phyloP scores from a whole-genome alignment of 1,139 yeast species.

The Yamadazyma dendronema region DNA sequence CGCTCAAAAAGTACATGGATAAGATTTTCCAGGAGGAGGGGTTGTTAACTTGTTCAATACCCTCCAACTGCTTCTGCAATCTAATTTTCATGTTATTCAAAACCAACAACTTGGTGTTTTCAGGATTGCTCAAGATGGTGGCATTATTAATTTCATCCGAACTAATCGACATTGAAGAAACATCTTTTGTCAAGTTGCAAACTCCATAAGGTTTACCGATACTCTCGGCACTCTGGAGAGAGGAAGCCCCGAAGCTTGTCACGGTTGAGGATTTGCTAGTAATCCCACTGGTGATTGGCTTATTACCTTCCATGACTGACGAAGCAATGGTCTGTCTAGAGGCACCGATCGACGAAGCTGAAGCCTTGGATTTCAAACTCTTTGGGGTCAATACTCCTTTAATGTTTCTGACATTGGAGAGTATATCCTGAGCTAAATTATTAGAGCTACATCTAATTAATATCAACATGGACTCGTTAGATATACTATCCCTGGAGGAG shows the following conservation, averaged over 20 bases:
- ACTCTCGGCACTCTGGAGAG: conserved; percentile 4
- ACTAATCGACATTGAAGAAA: conserved; percentile 16
- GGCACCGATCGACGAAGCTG: conserved; percentile 19
- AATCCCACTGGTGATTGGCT: conserved; percentile 3
- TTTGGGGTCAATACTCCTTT: conserved; percentile 23
- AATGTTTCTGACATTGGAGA: conserved; percentile 27
- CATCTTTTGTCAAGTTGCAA: conserved; percentile 12
- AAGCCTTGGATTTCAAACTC: conserved; percentile 17
- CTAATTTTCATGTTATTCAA: conserved; percentile 36
- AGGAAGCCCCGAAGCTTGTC: conserved; percentile 30
- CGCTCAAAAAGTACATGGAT: conserved; percentile 36
- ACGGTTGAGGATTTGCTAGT: conserved; percentile 36
- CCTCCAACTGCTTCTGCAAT: conserved; percentile 38
- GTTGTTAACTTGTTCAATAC: conserved; percentile 27
- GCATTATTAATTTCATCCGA: conserved; percentile 21
- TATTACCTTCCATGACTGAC: conserved; percentile 31
- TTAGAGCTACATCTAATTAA: conserved; percentile 37
- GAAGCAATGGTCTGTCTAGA: conserved; percentile 38
- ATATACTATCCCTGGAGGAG: conserved; percentile 31
- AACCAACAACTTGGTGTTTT: conserved; percentile 19
- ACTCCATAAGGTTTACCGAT: conserved; percentile 1
- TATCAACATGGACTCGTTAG: conserved; percentile 26
- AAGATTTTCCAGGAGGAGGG: conserved; percentile 47
- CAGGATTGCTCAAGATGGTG: conserved; percentile 24
- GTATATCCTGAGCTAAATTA: conserved; percentile 24